These are phyloP conservation scores for Sicyos baderoa DNA, from an alignment of 306 rosid species.

Conservation along the genomic window DNA sequence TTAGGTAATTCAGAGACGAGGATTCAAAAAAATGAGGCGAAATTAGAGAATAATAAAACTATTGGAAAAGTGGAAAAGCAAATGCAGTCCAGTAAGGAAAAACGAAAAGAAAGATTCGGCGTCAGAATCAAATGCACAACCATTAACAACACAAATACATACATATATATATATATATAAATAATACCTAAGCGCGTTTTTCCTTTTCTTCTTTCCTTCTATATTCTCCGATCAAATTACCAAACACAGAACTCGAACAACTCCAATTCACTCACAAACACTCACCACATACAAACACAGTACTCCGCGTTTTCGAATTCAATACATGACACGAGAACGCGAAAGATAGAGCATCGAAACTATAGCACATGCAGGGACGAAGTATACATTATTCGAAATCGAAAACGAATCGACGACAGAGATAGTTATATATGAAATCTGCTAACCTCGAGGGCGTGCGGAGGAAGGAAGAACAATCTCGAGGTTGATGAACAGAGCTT, in stretches of 20 bases:
- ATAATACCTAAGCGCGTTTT: slow-evolving; percentile 4
- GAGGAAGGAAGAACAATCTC: neutral
- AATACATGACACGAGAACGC: too few relatives aligned
- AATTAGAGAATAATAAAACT: neutral
- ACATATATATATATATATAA: neutral
- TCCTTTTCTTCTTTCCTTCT: neutral
- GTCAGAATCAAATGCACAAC: neutral
- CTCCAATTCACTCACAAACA: neutral
- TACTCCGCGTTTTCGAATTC: neutral
- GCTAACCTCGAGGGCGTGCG: neutral
- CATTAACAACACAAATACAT: neutral
- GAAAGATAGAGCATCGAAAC: too few relatives aligned
- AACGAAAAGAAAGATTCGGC: slow-evolving; percentile 16
- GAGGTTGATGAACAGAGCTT: neutral
- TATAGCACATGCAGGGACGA: neutral
- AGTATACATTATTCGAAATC: too few relatives aligned
- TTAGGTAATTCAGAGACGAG: neutral
- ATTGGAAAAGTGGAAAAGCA: neutral
- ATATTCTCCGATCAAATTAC: too few relatives aligned
- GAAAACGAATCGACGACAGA: too few relatives aligned
- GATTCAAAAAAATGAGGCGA: neutral
- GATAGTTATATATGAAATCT: too few relatives aligned
- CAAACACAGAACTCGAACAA: neutral
- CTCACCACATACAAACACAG: neutral
- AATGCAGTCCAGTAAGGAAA: slow-evolving; percentile 7